Evolutionary conservation across 192 early-diverging fungal species (phyloP).

Genomic region (Ambispora gerdemannii): DNA sequence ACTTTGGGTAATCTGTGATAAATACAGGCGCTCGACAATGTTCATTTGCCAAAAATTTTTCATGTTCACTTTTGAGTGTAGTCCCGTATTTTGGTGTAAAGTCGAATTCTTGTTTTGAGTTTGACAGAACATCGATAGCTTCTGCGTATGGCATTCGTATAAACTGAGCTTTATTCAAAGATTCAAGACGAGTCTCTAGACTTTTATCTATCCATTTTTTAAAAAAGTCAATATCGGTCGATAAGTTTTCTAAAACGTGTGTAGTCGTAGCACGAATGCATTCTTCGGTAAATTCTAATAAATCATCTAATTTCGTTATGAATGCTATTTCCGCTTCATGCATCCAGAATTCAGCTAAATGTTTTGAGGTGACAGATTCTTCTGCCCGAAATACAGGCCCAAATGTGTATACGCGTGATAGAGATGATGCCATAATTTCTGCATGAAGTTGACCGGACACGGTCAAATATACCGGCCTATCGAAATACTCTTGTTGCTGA

Average conservation of each 20-base stretch:
- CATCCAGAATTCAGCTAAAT: slow-evolving; percentile 95
- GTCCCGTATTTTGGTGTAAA: slow-evolving; percentile 72
- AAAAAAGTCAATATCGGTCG: slow-evolving; percentile 60
- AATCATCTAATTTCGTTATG: slow-evolving; percentile 53
- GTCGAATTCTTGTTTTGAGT: slow-evolving; percentile 50
- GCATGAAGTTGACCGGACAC: slow-evolving; percentile 87
- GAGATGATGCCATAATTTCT: slow-evolving; percentile 67
- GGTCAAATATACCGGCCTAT: slow-evolving; percentile 68
- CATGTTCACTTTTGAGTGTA: slow-evolving; percentile 80
- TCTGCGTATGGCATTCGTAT: slow-evolving; percentile 76
- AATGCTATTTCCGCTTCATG: slow-evolving; percentile 84
- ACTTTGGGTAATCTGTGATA: slow-evolving; percentile 83
- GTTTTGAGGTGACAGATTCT: slow-evolving; percentile 72
- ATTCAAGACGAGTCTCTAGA: slow-evolving; percentile 40
- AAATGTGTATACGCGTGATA: slow-evolving; percentile 78
- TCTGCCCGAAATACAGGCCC: slow-evolving; percentile 85
- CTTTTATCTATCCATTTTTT: slow-evolving; percentile 53
- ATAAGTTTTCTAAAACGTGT: slow-evolving; percentile 51
- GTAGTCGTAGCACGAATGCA: slow-evolving; percentile 55
- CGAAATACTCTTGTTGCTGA: slow-evolving; percentile 65
- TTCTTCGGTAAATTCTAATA: slow-evolving; percentile 70
- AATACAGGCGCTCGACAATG: slow-evolving; percentile 75
- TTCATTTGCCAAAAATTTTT: slow-evolving; percentile 70
- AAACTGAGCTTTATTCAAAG: slow-evolving; percentile 51
- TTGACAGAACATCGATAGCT: slow-evolving; percentile 67